Percentiles rank a stretch among this genome's conserved stretches.
Evolutionary conservation across 2,329 filamentous ascomycete species (phyloP).

Genomic region (Ophiostoma populinum): DNA sequence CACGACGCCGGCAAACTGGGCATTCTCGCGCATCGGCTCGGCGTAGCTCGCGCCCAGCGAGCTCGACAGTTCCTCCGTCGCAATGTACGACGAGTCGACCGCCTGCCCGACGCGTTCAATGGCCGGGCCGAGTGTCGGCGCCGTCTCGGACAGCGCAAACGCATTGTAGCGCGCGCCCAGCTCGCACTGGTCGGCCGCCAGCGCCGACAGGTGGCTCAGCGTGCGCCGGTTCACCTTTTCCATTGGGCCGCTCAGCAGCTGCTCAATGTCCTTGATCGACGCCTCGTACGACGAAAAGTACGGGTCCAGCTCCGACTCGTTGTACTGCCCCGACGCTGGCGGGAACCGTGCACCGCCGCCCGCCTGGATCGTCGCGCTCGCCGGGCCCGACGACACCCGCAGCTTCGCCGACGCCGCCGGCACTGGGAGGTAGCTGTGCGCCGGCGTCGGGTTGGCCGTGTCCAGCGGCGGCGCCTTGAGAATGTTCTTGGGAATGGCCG

Average conservation of each 20-base stretch:
- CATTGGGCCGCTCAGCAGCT: slow-evolving; percentile 77
- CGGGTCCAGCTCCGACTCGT: slow-evolving; percentile 81
- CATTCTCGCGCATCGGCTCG: slow-evolving; percentile 93
- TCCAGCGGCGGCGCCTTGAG: slow-evolving; percentile 91
- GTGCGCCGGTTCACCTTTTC: slow-evolving; percentile 92
- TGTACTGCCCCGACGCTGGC: slow-evolving; percentile 55
- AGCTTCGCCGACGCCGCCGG: slow-evolving; percentile 77
- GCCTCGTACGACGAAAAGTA: slow-evolving; percentile 91
- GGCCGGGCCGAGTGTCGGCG: slow-evolving; percentile 70
- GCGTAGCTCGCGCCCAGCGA: slow-evolving; percentile 87
- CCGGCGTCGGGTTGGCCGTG: slow-evolving; percentile 76
- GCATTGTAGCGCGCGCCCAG: slow-evolving; percentile 92
- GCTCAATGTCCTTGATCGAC: slow-evolving; percentile 80
- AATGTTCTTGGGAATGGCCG: slow-evolving; percentile 84
- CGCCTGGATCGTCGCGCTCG: slow-evolving; percentile 1
- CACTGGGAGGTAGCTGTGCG: slow-evolving; percentile 74
- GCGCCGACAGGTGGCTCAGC: slow-evolving; percentile 64
- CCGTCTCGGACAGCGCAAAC: slow-evolving; percentile 87
- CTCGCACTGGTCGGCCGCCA: slow-evolving; percentile 80
- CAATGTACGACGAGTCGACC: slow-evolving; percentile 88
- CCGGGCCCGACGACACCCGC: slow-evolving; percentile 33
- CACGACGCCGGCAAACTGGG: slow-evolving; percentile 91
- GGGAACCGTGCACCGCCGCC: slow-evolving; percentile 48
- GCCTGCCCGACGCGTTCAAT: slow-evolving; percentile 93
- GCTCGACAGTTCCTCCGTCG: slow-evolving; percentile 76